Conservation (phyloP, 495 filamentous ascomycete species). For the Penicillium argentinense region DNA sequence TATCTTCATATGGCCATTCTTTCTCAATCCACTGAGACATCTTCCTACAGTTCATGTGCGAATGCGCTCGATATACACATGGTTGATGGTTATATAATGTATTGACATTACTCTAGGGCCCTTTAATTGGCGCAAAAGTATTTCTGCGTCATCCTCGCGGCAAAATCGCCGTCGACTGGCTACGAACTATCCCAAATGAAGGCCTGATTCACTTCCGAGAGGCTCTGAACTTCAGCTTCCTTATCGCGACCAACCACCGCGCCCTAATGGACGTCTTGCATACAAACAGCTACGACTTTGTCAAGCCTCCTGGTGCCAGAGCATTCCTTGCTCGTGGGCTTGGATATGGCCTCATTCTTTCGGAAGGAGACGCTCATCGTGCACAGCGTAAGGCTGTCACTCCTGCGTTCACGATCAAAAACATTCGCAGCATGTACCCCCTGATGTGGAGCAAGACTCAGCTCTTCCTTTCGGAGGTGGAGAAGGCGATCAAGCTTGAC, state of each 20-base stretch:
- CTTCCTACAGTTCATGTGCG: conserved; percentile 58
- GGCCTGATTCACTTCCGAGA: conserved; percentile 76
- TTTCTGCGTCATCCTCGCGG: conserved; percentile 63
- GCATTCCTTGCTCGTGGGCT: conserved; percentile 65
- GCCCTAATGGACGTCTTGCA: conserved; percentile 55
- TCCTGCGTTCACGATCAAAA: conserved; percentile 79
- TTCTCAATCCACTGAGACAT: conserved; percentile 68
- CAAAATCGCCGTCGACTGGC: conserved; percentile 61
- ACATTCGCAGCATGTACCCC: conserved; percentile 79
- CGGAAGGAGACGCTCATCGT: conserved; percentile 76
- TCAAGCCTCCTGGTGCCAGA: conserved; percentile 47
- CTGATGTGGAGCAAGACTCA: conserved; percentile 69
- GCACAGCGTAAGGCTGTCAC: conserved; percentile 72
- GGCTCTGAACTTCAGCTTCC: conserved; percentile 25
- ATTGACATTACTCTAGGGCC: no score
- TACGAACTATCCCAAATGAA: conserved; percentile 74
- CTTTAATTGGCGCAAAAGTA: conserved; percentile 55
- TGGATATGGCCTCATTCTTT: conserved; percentile 74
- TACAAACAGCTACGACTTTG: conserved; percentile 54
- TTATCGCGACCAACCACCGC: conserved; percentile 42
- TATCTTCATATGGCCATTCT: conserved; percentile 65
- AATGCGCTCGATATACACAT: no score
- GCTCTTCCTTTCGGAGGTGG: conserved; percentile 37
- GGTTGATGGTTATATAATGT: no score
- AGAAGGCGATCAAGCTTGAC: conserved; percentile 37